Evolutionary conservation across 352 stramenopile genomes (phyloP), one percentile per base, ranked within the genome.

Genomic region (Phytophthora europaea): DNA sequence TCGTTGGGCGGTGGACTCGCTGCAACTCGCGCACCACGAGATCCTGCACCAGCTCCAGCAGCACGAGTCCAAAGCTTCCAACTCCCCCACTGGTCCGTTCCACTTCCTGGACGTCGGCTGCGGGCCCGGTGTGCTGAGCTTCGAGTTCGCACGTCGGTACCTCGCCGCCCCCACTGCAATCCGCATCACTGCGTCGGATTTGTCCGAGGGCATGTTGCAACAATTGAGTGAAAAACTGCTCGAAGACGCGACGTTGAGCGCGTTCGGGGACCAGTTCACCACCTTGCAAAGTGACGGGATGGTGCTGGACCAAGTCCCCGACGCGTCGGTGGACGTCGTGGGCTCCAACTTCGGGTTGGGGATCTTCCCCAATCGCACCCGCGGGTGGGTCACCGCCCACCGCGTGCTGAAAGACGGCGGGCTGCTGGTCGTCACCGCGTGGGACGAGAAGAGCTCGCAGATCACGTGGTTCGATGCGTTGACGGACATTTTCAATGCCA

Each of bases 311-410:
- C 68, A 81, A 67, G 45, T 88, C 0, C 36, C 53, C 6, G 72
- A 75, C 47, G 59, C 31, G 8, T 85, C 81, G 6, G 79, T 83
- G 10, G 78, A 85, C 53, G 58, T 56, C 8, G 28, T 88, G 8
- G 81, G 78, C 38, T 88, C 81, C 36, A 87, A 83, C 56, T 85
- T 87, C 40, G 78, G 69, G 1, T 60, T 88, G 36, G 63, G 65
- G 13, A 84, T 88, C 52, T 84, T 88, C 57, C 78, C 78, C 0
- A 73, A 84, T 28, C 78, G 80, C 45, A 34, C 40, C 1, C 65
- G 71, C 48, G 80, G 66, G 20, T 85, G 73, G 76, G 34, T 31
- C 6, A 75, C 74, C 13, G 75, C 78, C 40, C 66, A 62, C 47
- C 77, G 78, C 2, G 80, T 87, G 36, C 38, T 87, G 22, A 81